These are phyloP conservation scores for Trichocladium antarcticum DNA, from an alignment of 495 filamentous ascomycete species.

Conservation along the genomic window DNA sequence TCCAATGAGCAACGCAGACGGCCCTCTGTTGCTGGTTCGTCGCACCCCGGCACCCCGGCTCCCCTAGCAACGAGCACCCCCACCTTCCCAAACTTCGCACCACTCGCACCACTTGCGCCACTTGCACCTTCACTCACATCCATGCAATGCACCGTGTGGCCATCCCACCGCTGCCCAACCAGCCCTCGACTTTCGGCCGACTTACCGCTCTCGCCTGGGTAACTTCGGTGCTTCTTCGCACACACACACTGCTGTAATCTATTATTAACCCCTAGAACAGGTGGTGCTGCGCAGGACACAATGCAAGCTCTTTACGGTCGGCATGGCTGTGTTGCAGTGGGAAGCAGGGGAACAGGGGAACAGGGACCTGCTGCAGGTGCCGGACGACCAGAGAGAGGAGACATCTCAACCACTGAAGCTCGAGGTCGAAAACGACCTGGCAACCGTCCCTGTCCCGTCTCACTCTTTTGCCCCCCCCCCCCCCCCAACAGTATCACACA, in stretches of 20 bases:
- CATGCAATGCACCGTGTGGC: slow-evolving; percentile 12
- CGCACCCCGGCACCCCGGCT: too few species aligned
- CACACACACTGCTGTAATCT: slow-evolving; percentile 32
- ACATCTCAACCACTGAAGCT: neutral
- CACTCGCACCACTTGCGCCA: slow-evolving; percentile 10
- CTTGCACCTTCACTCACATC: slow-evolving; percentile 13
- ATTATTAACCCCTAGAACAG: slow-evolving; percentile 26
- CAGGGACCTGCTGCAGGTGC: slow-evolving; percentile 2
- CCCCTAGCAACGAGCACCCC: too few species aligned
- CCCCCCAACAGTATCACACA: slow-evolving; percentile 12
- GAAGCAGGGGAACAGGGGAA: too few species aligned
- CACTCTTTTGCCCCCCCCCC: neutral
- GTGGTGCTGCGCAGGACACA: neutral
- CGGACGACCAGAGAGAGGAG: neutral
- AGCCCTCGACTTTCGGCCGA: slow-evolving; percentile 28
- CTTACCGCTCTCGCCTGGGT: slow-evolving; percentile 25
- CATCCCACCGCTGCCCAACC: slow-evolving; percentile 29
- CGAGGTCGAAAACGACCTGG: neutral
- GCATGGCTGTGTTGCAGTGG: neutral
- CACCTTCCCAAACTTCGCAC: neutral
- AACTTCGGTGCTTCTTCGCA: slow-evolving; percentile 12
- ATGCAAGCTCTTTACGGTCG: neutral
- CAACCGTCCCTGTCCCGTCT: neutral
- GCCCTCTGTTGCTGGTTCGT: slow-evolving; percentile 12
- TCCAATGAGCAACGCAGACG: slow-evolving; percentile 19